Base-by-base conservation (phyloP, 2,329 filamentous ascomycete genomes). In the Colletotrichum sp. region DNA sequence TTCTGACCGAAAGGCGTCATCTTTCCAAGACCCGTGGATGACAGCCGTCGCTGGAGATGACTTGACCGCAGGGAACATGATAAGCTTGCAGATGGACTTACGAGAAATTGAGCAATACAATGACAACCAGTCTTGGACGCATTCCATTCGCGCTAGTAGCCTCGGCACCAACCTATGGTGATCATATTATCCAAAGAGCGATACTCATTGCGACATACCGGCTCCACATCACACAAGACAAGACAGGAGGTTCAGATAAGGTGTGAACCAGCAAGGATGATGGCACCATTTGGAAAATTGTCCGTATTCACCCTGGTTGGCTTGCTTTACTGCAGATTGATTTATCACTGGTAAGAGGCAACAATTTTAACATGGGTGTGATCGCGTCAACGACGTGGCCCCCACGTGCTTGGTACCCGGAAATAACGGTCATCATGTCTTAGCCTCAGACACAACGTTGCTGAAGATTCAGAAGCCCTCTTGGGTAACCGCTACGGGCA, bases 61-160 rank as follows among this genome's bases (percentile, higher is more conserved):
- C 18, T 48, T 48, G 18, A 48, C 39, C 18, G 39, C 39, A 3
- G 39, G 39, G 3, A 48, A 48, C 18, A n/a, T 3, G 39, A 48
- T 48, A 48, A 48, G 39, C 18, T 48, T 48, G 18, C 5, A 48
- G 39, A 48, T 48, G 18, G 9, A 7, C 39, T n/a, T 12, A 48
- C 5, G 39, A n/a, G 9, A 1, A 48, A 10, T 48, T 1, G 39
- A 48, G 1, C 0, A n/a, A 6, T 10, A 12, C 1, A 48, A 6
- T 48, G 5, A n/a, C 9, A 48, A 4, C 3, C 18, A 48, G 39
- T 48, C 9, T 48, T 48, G 18, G 39, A 12, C 18, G 39, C 18
- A 48, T n/a, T 12, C 39, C 6, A 48, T n/a, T 48, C 39, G 39
- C 9, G 9, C 18, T 48, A n/a, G 39, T 10, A 48, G 39, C 39